Conservation (phyloP, 176 grass and related monocot species). For the Hordeum marinum region DNA sequence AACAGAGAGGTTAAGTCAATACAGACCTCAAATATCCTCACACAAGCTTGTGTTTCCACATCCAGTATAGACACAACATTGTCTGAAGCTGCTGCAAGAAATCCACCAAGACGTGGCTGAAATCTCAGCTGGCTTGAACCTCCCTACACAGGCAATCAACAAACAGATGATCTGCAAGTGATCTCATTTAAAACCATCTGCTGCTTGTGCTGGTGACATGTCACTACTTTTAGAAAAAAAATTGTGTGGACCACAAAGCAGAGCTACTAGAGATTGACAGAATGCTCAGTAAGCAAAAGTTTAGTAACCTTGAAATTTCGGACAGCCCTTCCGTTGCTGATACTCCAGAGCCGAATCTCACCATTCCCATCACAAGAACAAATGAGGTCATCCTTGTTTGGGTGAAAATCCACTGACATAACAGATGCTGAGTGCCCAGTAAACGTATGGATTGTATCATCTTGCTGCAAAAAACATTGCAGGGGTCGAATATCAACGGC, state of each 20-base stretch:
- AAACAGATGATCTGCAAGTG: not conserved
- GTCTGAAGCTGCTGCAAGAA: constrained; percentile 70
- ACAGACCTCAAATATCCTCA: constrained; percentile 53
- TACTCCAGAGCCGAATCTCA: constrained; percentile 87
- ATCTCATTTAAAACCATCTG: constrained; percentile 9
- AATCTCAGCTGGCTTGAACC: constrained; percentile 88
- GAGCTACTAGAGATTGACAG: not conserved
- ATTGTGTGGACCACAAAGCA: not conserved
- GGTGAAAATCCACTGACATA: constrained; percentile 92
- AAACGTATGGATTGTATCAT: constrained; percentile 67
- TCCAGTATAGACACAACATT: constrained; percentile 75
- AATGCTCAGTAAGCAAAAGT: constrained; percentile 1
- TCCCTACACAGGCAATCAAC: constrained; percentile 48
- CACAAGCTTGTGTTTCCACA: constrained; percentile 71
- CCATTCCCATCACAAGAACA: constrained; percentile 80
- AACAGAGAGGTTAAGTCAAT: not conserved
- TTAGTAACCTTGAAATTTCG: constrained; percentile 65
- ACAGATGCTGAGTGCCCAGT: constrained; percentile 82
- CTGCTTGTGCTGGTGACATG: not conserved
- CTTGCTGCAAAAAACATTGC: constrained; percentile 41
- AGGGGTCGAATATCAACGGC: not conserved
- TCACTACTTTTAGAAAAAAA: not conserved
- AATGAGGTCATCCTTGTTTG: constrained; percentile 92
- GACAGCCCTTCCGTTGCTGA: constrained; percentile 54
- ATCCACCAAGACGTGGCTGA: constrained; percentile 63